phyloP scores from a whole-genome alignment of 2,329 filamentous ascomycete genomes.

The Fusarium albidum region DNA sequence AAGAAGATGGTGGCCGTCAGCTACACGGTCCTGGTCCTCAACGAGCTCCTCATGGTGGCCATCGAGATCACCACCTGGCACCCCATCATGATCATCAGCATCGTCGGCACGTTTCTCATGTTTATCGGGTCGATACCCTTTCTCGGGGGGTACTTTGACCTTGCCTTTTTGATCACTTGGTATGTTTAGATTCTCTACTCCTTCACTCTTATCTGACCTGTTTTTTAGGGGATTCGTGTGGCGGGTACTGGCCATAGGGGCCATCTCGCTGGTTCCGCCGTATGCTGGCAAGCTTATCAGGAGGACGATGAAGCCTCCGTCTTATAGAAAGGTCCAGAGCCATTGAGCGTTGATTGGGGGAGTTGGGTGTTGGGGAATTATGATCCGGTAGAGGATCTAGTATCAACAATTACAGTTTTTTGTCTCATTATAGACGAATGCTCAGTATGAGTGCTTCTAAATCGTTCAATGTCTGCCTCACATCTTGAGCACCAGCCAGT shows the following conservation, averaged over 20 bases:
- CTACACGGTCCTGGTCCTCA: conserved; percentile 90
- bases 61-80: conserved; percentile 98
- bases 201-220: conserved; percentile 22
- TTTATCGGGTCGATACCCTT: conserved; percentile 88
- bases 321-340: conserved; percentile 90
- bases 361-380: conserved; percentile 33
- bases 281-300: conserved; percentile 87
- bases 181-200: conserved; percentile 48
- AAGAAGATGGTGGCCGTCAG: conserved; percentile 85
- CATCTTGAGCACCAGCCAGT: conserved; percentile 64
- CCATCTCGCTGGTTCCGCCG: conserved; percentile 84
- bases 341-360: conserved; percentile 52
- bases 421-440: conserved; percentile 19
- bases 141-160: conserved; percentile 87
- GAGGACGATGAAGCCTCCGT: conserved; percentile 87
- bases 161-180: conserved; percentile 77
- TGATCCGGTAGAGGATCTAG: conserved; percentile 25
- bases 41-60: conserved; percentile 97
- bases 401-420: conserved; percentile 24
- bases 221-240: conserved; percentile 78
- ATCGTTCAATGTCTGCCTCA: conserved; percentile 38
- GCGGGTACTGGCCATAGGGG: conserved; percentile 82
- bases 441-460: conserved; percentile 11
- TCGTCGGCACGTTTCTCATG: conserved; percentile 82
- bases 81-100: conserved; percentile 84